Evolutionary conservation across 805 yeast genomes (phyloP), one percentile per base, ranked within the genome.

Genomic region (Scheffersomyces amazonensis): DNA sequence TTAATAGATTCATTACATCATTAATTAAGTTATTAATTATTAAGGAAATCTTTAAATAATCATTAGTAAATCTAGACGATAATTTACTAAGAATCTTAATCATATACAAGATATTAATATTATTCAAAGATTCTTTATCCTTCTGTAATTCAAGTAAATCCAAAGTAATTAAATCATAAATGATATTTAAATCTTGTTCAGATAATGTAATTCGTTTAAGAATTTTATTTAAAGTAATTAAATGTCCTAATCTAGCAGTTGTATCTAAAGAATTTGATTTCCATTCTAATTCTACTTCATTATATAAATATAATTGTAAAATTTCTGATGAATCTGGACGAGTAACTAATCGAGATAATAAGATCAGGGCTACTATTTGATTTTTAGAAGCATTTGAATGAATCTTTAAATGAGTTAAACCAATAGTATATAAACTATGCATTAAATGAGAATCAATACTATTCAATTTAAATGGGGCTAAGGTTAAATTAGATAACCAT

Each of bases 401-500:
- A 4, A 49, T 53, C 3, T 46, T 36, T 30, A 76, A 56, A 36
- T 56, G 60, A 1, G 31, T 29, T 3, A 54, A 34, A 0, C 74
- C 69, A 6, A 72, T 43, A 0, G 47, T 41, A 31, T 66, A 71
- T 1, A 82, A 48, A 2, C 54, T 37, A 1, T 49, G 44, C 4
- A 73, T 50, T 5, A 75, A 55, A 0, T 58, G 39, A 0, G 52
- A 40, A 2, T 54, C 44, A 12, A 82, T 57, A 0, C 60, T 44
- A 1, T 56, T 59, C 18, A 90, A 62, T 2, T 76, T 71, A 52
- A 90, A 89, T 0, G 98, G 97, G 0, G 81, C 77, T n/a, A 85
- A 62, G 0, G 80, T 73, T 16, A 89, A 61, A 8, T 82, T 77
- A 0, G 83, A 73, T 8, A 87, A 67, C 96, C 96, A 90, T 3